Evolutionary conservation across 192 early-diverging fungal genomes (phyloP).

Genomic region (Coemansia sp.): DNA sequence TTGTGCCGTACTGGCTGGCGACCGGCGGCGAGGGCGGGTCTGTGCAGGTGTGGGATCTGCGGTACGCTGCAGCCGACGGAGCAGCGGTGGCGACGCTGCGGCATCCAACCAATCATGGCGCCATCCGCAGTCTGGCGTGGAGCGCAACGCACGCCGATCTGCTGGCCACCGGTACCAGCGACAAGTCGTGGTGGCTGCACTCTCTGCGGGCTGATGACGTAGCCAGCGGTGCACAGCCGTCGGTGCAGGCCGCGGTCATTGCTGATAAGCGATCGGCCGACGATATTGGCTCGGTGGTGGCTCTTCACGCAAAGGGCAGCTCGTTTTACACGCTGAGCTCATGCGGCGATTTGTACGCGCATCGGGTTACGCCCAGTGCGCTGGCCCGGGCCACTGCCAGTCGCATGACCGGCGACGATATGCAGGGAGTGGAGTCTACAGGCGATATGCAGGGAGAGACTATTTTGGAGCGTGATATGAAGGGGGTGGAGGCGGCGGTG

Average conservation of each 20-base stretch:
- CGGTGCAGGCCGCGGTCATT: slow-evolving; percentile 14
- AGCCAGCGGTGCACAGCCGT: not conserved
- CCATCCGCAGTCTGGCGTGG: slow-evolving; percentile 57
- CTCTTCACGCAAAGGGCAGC: slow-evolving; percentile 27
- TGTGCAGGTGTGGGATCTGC: slow-evolving; percentile 72
- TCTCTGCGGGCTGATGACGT: slow-evolving; percentile 27
- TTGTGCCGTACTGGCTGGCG: slow-evolving; percentile 76
- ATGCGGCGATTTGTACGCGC: slow-evolving; percentile 51
- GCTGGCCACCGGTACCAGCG: slow-evolving; percentile 60
- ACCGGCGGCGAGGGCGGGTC: slow-evolving; percentile 60
- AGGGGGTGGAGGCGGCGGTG: slow-evolving; percentile 15
- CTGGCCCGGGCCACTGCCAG: slow-evolving; percentile 12
- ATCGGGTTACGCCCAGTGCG: slow-evolving; percentile 26
- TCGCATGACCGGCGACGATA: slow-evolving; percentile 4
- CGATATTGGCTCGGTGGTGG: slow-evolving; percentile 44
- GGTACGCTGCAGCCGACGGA: slow-evolving; percentile 56
- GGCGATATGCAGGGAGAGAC: no score
- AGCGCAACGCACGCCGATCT: slow-evolving; percentile 68
- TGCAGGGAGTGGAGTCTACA: slow-evolving; percentile 15
- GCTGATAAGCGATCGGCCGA: slow-evolving; percentile 40
- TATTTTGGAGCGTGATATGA: no score
- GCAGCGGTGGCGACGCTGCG: slow-evolving; percentile 25
- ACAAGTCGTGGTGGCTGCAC: slow-evolving; percentile 61
- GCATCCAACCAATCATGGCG: slow-evolving; percentile 32
- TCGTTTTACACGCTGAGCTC: slow-evolving; percentile 47